Evolutionary conservation across 495 filamentous ascomycete genomes (phyloP), one percentile per base, ranked within the genome.

Genomic region (Amphirosellinia nigrospora): DNA sequence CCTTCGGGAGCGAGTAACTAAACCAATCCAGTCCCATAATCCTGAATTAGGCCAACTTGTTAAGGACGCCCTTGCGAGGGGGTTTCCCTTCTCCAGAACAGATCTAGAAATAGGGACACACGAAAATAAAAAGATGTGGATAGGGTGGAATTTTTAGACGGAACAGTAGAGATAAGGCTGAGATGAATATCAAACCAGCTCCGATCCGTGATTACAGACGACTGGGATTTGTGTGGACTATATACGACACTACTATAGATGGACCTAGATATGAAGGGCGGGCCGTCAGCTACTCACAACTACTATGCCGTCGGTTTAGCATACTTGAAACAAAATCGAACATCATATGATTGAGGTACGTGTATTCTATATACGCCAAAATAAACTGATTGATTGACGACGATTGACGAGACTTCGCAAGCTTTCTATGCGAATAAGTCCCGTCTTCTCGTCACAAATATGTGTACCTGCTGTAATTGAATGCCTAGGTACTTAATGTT

Each of bases 81-180:
- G 56, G 21, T 13, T n/a, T 11, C n/a, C 21, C 30, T 32, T 46
- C n/a, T 39, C 45, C n/a, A n/a, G n/a, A n/a, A n/a, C n/a, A n/a
- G n/a, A n/a, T 52, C 62, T 46, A 46, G 34, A 32, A 65, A 52
- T 53, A 65, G 62, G 45, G 62, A 65, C 13, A 53, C 39, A 28
- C 36, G 21, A n/a, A n/a, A 32, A 39, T 15, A 61, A 10, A 16
- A 65, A 15, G 46, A 28, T 26, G 61, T 50, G 63, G 46, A 34
- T 65, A 53, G 28, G 46, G 63, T 30, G 28, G 28, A 65, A 38
- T 52, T 53, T 52, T 39, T 65, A 30, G 46, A 65, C 41, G 63
- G 63, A 41, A 65, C 45, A 65, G 46, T 32, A 52, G 61, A 64
- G 46, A 53, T 65, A 65, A 65, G 63, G 63, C 46, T 65, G 63